Evolutionary conservation across 2,329 filamentous ascomycete genomes (phyloP).

Genomic region (Fusarium marasasianum): DNA sequence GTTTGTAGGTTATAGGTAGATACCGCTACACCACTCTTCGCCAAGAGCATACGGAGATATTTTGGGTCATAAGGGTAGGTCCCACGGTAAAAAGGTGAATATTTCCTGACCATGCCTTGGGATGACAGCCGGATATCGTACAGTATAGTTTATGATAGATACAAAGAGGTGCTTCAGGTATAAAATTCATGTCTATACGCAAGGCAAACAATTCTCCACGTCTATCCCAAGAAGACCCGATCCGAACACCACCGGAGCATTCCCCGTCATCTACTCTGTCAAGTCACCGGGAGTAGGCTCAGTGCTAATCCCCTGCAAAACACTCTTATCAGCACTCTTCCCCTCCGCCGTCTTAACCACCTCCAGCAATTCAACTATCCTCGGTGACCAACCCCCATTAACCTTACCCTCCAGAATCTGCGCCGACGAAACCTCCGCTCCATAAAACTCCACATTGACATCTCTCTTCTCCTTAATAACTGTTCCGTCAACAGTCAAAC

Average conservation of each 20-base stretch:
- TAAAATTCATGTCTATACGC: neutral
- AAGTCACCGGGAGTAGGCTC: neutral
- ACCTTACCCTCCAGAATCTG: neutral
- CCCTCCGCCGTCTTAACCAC: conserved; percentile 1
- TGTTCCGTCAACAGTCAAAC: conserved; percentile 7
- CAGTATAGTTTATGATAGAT: rapidly evolving
- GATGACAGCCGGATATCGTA: rapidly evolving
- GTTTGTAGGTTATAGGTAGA: neutral
- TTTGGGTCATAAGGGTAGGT: neutral
- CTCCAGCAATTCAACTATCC: neutral
- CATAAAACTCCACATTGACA: neutral
- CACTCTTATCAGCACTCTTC: neutral
- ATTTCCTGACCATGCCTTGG: too few relatives aligned
- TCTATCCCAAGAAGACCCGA: rapidly evolving
- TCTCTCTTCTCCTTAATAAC: conserved; percentile 1
- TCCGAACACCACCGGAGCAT: neutral
- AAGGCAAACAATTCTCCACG: rapidly evolving
- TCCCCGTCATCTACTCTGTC: neutral
- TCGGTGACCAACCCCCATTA: neutral
- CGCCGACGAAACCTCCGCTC: neutral
- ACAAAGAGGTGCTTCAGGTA: rapidly evolving
- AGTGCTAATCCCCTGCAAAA: neutral
- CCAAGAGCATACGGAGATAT: too few relatives aligned
- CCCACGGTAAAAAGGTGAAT: rapidly evolving
- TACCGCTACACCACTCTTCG: neutral